These are phyloP conservation scores for Naegleria lovaniensis DNA, from an alignment of 208 protist species.

Conservation along the genomic window DNA sequence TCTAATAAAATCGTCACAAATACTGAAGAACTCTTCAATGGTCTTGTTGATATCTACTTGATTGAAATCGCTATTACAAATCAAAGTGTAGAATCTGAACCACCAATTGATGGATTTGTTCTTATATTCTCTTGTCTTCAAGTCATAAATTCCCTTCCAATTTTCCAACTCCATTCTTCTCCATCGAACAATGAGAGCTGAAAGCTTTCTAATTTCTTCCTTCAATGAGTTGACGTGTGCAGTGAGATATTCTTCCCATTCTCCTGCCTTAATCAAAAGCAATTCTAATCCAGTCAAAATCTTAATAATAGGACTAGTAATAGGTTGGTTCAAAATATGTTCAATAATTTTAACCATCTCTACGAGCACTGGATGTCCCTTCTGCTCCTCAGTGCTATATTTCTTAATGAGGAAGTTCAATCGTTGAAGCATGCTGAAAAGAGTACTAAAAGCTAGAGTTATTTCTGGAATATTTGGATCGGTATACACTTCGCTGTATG, in stretches of 20 bases:
- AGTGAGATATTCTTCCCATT: slow-evolving; percentile 89
- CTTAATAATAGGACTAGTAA: slow-evolving; percentile 23
- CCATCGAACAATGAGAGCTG: slow-evolving; percentile 88
- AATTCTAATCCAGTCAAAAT: slow-evolving; percentile 77
- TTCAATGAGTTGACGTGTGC: slow-evolving; percentile 71
- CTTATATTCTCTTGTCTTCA: slow-evolving; percentile 65
- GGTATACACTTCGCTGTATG: slow-evolving; percentile 7
- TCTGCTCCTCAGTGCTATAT: background rate
- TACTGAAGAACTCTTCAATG: slow-evolving; percentile 29
- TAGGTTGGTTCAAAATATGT: background rate
- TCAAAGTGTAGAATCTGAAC: slow-evolving; percentile 53
- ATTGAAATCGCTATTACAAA: slow-evolving; percentile 28
- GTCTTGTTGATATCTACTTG: background rate
- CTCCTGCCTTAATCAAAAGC: slow-evolving; percentile 79
- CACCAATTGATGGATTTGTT: slow-evolving; percentile 43
- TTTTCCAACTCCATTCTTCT: slow-evolving; percentile 87
- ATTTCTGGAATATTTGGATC: slow-evolving; percentile 31
- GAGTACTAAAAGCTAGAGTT: background rate
- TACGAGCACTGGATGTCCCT: background rate
- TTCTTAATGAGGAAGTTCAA: slow-evolving; percentile 8
- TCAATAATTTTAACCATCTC: slow-evolving; percentile 19
- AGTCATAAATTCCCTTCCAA: slow-evolving; percentile 79
- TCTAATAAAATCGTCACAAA: slow-evolving; percentile 47
- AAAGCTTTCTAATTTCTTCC: slow-evolving; percentile 72
- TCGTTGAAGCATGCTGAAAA: background rate